Evolutionary conservation across 345 rosid species (phyloP).

Genomic region (Laguncularia racemosa): DNA sequence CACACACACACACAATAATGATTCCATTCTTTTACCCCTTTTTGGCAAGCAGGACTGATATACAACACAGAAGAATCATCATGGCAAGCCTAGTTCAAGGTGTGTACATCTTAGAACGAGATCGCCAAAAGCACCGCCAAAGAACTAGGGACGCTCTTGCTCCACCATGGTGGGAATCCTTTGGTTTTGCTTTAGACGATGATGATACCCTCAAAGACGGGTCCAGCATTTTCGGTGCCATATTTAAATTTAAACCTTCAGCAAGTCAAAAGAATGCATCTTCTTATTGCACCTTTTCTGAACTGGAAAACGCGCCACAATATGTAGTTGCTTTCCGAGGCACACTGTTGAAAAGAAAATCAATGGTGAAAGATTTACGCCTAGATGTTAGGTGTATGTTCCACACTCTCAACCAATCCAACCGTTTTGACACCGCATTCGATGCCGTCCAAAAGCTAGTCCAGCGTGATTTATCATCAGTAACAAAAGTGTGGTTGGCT

Average conservation of each 20-base stretch:
- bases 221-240: conserved; percentile 5
- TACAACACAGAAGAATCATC: conserved; percentile 31
- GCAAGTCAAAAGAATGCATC: neutral
- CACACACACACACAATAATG: no score
- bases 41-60: neutral
- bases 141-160: conserved; percentile 44
- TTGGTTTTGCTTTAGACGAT: conserved; percentile 35
- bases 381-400: conserved; percentile 45
- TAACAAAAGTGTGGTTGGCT: conserved; percentile 62
- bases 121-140: conserved; percentile 56
- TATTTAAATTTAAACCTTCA: conserved; percentile 49
- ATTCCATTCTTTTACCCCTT: neutral
- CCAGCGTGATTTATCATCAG: conserved; percentile 32
- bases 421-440: conserved; percentile 60
- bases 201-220: no score
- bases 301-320: conserved; percentile 28
- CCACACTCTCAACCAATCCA: conserved; percentile 61
- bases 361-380: conserved; percentile 52
- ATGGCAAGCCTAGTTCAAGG: conserved; percentile 74
- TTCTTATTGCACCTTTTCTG: conserved; percentile 14
- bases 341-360: conserved; percentile 55
- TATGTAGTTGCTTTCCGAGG: conserved; percentile 71
- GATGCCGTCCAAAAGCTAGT: conserved; percentile 63
- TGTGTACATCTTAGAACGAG: conserved; percentile 58
- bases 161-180: conserved; percentile 75